phyloP scores from a whole-genome alignment of 306 rosid species.

The Macrotyloma uniflorum region DNA sequence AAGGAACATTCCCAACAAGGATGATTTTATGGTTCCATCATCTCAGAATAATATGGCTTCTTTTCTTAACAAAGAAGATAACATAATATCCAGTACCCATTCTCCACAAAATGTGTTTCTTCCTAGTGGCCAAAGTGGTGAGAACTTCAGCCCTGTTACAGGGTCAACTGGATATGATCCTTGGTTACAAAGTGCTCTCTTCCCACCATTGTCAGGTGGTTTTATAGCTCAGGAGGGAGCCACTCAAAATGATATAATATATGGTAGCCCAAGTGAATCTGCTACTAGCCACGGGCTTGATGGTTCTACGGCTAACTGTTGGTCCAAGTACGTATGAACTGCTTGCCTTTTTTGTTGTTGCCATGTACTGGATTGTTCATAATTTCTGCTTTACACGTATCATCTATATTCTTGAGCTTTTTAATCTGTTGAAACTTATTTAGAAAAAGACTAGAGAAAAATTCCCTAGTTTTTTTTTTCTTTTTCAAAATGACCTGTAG shows the following conservation, averaged over 20 bases:
- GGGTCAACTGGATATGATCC: slow-evolving; percentile 73
- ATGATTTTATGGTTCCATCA: slow-evolving; percentile 68
- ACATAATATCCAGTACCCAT: slow-evolving; percentile 56
- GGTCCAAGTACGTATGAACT: slow-evolving; percentile 81
- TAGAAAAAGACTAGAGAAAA: slow-evolving; percentile 2
- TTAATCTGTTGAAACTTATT: slow-evolving; percentile 19
- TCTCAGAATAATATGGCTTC: slow-evolving; percentile 82
- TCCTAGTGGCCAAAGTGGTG: slow-evolving; percentile 74
- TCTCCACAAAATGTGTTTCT: slow-evolving; percentile 70
- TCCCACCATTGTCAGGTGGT: slow-evolving; percentile 76
- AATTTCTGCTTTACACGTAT: slow-evolving; percentile 32
- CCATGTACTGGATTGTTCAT: neutral
- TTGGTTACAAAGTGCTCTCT: slow-evolving; percentile 70
- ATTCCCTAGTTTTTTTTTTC: slow-evolving; percentile 6
- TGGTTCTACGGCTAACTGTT: slow-evolving; percentile 62
- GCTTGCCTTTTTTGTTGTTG: slow-evolving; percentile 29
- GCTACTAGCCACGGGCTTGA: slow-evolving; percentile 62
- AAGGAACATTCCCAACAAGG: slow-evolving; percentile 64
- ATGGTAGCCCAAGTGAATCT: slow-evolving; percentile 70
- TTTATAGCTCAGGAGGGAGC: slow-evolving; percentile 64
- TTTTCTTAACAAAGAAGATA: slow-evolving; percentile 78
- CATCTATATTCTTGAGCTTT: slow-evolving; percentile 17
- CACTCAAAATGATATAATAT: slow-evolving; percentile 64
- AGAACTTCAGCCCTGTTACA: slow-evolving; percentile 65
- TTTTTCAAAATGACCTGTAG: neutral